Evolutionary conservation across 768 basidiomycete species (phyloP).

Genomic region (Gautieria morchelliformis): DNA sequence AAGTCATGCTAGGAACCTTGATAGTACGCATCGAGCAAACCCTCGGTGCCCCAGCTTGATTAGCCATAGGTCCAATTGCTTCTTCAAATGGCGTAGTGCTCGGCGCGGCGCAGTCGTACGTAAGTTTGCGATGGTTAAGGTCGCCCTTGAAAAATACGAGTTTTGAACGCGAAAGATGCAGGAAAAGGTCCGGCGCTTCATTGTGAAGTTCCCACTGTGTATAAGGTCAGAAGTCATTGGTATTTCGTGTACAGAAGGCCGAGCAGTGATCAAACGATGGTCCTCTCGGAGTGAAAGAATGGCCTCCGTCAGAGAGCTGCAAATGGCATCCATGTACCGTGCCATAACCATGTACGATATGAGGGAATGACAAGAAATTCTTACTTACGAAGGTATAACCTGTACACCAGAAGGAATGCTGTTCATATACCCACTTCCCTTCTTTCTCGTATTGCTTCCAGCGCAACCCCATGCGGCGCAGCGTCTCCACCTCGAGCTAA

Average conservation of each 20-base stretch:
- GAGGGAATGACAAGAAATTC: no score
- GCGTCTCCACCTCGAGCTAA: conserved; percentile 1
- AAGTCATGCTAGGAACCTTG: conserved; percentile 33
- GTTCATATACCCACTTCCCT: conserved; percentile 90
- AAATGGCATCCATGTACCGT: no score
- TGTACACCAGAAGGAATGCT: conserved; percentile 93
- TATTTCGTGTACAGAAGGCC: neutral
- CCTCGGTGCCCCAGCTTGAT: conserved; percentile 76
- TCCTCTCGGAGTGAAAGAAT: neutral
- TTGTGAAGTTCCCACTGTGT: conserved; percentile 60
- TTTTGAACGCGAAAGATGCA: conserved; percentile 82
- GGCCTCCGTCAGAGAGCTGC: no score
- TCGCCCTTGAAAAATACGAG: conserved; percentile 94
- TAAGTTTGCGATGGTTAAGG: conserved; percentile 85
- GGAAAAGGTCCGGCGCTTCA: conserved; percentile 85
- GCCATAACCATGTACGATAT: no score
- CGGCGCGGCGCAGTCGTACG: conserved; percentile 80
- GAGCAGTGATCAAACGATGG: neutral
- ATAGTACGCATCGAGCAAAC: conserved; percentile 83
- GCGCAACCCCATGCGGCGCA: conserved; percentile 60
- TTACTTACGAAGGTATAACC: conserved; percentile 68
- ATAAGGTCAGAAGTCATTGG: neutral
- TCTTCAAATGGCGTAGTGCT: conserved; percentile 81
- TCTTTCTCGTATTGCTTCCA: conserved; percentile 97
- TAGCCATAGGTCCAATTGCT: conserved; percentile 90